Evolutionary conservation across 2,329 filamentous ascomycete genomes (phyloP).

Genomic region (Cladobotryum protrusum): DNA sequence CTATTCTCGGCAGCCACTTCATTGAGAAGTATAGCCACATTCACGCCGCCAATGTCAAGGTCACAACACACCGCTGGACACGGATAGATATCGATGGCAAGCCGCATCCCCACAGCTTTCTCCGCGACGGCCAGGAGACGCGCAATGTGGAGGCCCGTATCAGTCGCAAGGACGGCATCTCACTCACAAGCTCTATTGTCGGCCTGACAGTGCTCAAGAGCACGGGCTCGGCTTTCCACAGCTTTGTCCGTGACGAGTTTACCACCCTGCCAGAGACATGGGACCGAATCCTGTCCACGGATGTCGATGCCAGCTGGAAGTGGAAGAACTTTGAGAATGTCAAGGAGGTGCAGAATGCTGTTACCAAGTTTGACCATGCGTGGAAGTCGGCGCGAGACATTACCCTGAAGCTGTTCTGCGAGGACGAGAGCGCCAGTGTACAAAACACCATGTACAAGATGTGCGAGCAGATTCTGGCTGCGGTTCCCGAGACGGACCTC

Average conservation of each 20-base stretch:
- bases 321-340: conserved; percentile 69
- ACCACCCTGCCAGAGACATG: conserved; percentile 85
- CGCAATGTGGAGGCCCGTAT: conserved; percentile 73
- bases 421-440: conserved; percentile 85
- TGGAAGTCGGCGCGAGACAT: conserved; percentile 73
- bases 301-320: conserved; percentile 79
- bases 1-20: conserved; percentile 82
- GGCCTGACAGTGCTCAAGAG: conserved; percentile 89
- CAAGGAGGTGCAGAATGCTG: conserved; percentile 58
- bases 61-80: conserved; percentile 85
- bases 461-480: conserved; percentile 76
- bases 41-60: conserved; percentile 70
- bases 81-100: conserved; percentile 81
- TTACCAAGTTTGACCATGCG: conserved; percentile 67
- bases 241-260: conserved; percentile 88
- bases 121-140: conserved; percentile 82
- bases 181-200: conserved; percentile 69
- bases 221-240: conserved; percentile 92
- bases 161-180: conserved; percentile 61
- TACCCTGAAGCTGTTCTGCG: conserved; percentile 86
- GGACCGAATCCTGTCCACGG: conserved; percentile 93
- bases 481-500: conserved; percentile 61
- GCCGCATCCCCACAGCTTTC: conserved; percentile 91
- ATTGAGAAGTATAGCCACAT: conserved; percentile 84
- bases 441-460: conserved; percentile 99